Evolutionary conservation across 495 filamentous ascomycete species (phyloP).

Genomic region (Lophiotrema nucula): DNA sequence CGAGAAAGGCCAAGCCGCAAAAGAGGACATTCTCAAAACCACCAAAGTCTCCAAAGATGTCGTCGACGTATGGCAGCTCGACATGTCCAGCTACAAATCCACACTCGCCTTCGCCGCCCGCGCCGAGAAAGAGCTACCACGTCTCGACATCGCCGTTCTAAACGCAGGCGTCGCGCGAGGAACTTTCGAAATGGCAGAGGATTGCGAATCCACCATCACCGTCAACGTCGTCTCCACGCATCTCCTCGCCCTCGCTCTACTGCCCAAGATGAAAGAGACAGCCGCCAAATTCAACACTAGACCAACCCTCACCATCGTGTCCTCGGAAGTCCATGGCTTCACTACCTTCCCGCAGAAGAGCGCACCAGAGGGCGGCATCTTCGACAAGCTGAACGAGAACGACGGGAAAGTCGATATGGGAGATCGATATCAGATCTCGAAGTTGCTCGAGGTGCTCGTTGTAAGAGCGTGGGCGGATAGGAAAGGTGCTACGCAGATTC

Average conservation of each 20-base stretch:
- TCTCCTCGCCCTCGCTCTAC: constrained; percentile 45
- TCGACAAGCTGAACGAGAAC: constrained; percentile 32
- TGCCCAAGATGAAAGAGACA: constrained; percentile 42
- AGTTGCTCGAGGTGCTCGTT: constrained; percentile 13
- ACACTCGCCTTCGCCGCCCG: constrained; percentile 50
- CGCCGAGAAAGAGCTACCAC: constrained; percentile 40
- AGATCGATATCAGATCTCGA: constrained; percentile 29
- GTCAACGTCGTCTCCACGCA: constrained; percentile 57
- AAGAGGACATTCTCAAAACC: constrained; percentile 48
- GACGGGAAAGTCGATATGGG: constrained; percentile 28
- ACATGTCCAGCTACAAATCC: constrained; percentile 53
- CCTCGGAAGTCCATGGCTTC: constrained; percentile 34
- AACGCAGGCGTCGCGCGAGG: constrained; percentile 49
- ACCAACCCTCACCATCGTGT: constrained; percentile 37
- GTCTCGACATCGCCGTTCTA: constrained; percentile 46
- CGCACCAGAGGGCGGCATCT: constrained; percentile 29
- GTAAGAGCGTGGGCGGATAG: constrained; percentile 7
- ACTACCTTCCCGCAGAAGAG: constrained; percentile 35
- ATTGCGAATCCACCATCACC: constrained; percentile 50
- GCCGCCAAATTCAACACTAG: constrained; percentile 31
- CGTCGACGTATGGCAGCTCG: constrained; percentile 54
- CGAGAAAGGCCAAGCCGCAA: constrained; percentile 49
- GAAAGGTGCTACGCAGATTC: constrained; percentile 2
- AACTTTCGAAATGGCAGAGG: constrained; percentile 39
- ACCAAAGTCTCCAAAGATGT: constrained; percentile 44